Evolutionary conservation across 352 stramenopile species (phyloP).

Genomic region (Globisporangium splendens): DNA sequence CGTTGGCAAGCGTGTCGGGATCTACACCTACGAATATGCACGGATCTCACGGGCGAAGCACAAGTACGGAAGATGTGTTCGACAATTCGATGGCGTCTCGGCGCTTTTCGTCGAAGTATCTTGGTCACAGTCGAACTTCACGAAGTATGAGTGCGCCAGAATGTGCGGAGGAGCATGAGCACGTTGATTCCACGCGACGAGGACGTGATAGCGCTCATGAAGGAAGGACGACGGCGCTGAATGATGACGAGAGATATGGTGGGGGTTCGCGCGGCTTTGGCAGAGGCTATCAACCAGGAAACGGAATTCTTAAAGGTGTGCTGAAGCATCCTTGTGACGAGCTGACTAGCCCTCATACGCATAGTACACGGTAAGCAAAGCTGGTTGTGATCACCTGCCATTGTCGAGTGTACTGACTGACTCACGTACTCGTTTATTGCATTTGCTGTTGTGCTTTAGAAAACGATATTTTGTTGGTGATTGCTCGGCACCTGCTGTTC

Average conservation of each 20-base stretch:
- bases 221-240: constrained; percentile 7
- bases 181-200: constrained; percentile 19
- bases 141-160: constrained; percentile 80
- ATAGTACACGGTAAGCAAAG: not conserved
- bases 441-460: constrained; percentile 17
- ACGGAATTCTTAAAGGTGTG: constrained; percentile 27
- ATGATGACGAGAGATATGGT: constrained; percentile 15
- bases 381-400: not conserved
- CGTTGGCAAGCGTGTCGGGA: constrained; percentile 35
- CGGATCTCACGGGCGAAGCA: constrained; percentile 8
- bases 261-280: constrained; percentile 24
- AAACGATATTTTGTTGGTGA: constrained; percentile 67
- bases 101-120: constrained; percentile 2
- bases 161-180: constrained; percentile 54
- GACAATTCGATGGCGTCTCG: constrained; percentile 19
- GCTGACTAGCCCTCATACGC: not conserved
- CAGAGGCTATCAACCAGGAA: constrained; percentile 24
- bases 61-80: constrained; percentile 50
- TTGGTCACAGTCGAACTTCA: constrained; percentile 22
- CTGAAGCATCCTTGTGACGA: constrained; percentile 52
- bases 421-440: not conserved
- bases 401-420: not conserved
- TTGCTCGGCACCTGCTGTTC: constrained; percentile 24
- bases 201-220: constrained; percentile 37
- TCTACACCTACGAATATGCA: constrained; percentile 37